Evolutionary conservation across 2,329 filamentous ascomycete genomes (phyloP).

Genomic region (Verticillium isaacii): DNA sequence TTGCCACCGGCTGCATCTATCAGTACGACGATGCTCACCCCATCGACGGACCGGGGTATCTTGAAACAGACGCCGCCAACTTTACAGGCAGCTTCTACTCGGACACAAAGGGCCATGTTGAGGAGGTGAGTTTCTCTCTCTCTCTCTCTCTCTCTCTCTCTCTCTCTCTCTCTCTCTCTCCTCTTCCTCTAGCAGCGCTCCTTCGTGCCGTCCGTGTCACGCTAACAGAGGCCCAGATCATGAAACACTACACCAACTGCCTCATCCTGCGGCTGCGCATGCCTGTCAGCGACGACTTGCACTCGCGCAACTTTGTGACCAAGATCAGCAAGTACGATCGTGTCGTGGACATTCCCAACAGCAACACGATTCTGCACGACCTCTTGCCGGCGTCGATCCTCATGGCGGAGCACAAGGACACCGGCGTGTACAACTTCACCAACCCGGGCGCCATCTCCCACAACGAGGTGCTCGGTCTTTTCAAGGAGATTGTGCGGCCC

Average conservation of each 20-base stretch:
- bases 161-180: background rate
- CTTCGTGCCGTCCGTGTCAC: background rate
- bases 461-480: slow-evolving; percentile 61
- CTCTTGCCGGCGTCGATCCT: slow-evolving; percentile 58
- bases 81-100: slow-evolving; percentile 67
- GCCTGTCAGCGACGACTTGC: slow-evolving; percentile 64
- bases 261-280: slow-evolving; percentile 64
- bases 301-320: slow-evolving; percentile 63
- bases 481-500: slow-evolving; percentile 59
- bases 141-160: background rate
- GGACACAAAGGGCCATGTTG: slow-evolving; percentile 60
- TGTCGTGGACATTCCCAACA: slow-evolving; percentile 65
- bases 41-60: slow-evolving; percentile 54
- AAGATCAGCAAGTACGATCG: slow-evolving; percentile 62
- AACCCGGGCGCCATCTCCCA: slow-evolving; percentile 68
- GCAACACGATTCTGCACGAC: slow-evolving; percentile 61
- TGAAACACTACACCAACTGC: slow-evolving; percentile 56
- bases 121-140: slow-evolving; percentile 43
- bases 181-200: background rate
- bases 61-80: slow-evolving; percentile 59
- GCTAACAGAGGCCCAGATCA: slow-evolving; percentile 37
- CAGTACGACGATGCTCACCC: slow-evolving; percentile 58
- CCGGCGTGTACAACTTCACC: slow-evolving; percentile 65
- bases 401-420: slow-evolving; percentile 56
- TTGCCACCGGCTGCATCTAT: slow-evolving; percentile 65